These are phyloP conservation scores for Chlorociboria aeruginascens DNA, from an alignment of 495 filamentous ascomycete genomes.

Conservation along the genomic window DNA sequence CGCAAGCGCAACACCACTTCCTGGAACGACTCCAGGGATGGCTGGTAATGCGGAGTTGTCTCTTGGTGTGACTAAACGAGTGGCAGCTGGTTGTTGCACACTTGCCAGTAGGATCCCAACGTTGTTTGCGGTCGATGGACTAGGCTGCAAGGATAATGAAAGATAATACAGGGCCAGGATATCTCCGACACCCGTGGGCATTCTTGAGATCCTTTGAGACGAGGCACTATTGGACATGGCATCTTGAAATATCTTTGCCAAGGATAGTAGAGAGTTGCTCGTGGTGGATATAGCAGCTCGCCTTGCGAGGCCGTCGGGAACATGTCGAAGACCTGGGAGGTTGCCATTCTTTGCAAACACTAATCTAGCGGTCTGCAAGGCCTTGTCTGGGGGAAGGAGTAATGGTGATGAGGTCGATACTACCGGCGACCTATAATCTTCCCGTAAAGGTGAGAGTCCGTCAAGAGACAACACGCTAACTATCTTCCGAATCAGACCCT, in stretches of 20 bases:
- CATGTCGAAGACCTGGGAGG: slow-evolving; percentile 70
- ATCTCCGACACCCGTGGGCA: slow-evolving; percentile 70
- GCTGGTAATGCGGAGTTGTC: slow-evolving; percentile 23
- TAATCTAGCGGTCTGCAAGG: slow-evolving; percentile 69
- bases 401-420: slow-evolving; percentile 42
- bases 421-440: slow-evolving; percentile 21
- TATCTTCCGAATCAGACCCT: slow-evolving; percentile 70
- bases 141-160: slow-evolving; percentile 87
- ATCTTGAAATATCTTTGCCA: slow-evolving; percentile 98
- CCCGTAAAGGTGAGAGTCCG: slow-evolving; percentile 7
- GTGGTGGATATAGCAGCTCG: slow-evolving; percentile 85
- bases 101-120: slow-evolving; percentile 93
- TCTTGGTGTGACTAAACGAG: slow-evolving; percentile 20
- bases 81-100: slow-evolving; percentile 65
- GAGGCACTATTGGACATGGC: slow-evolving; percentile 76
- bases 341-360: slow-evolving; percentile 64
- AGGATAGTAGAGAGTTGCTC: slow-evolving; percentile 86
- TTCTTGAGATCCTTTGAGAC: slow-evolving; percentile 42
- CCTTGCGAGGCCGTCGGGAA: slow-evolving; percentile 58
- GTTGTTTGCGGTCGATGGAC: slow-evolving; percentile 96
- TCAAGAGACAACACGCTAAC: slow-evolving; percentile 51
- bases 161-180: slow-evolving; percentile 95
- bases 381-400: slow-evolving; percentile 71
- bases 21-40: slow-evolving; percentile 72
- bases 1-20: slow-evolving; percentile 79